Evolutionary conservation across 352 stramenopile species (phyloP).

Genomic region (Elongisporangium prolatum): DNA sequence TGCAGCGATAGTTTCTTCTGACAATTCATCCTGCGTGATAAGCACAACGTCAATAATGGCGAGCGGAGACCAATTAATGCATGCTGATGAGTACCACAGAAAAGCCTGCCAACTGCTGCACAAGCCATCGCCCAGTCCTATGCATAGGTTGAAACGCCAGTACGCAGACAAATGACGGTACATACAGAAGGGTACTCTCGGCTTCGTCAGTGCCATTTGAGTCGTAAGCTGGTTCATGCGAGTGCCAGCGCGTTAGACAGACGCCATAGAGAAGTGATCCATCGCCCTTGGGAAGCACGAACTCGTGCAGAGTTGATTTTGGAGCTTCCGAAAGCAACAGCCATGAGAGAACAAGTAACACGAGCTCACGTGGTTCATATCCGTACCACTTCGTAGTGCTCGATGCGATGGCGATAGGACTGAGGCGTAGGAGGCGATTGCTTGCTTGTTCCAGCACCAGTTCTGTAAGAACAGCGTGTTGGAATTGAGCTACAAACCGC

Average conservation of each 20-base stretch:
- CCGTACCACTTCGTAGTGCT: slow-evolving; percentile 8
- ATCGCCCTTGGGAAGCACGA: slow-evolving; percentile 20
- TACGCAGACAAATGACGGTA: slow-evolving; percentile 11
- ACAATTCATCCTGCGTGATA: slow-evolving; percentile 13
- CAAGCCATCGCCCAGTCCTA: slow-evolving; percentile 15
- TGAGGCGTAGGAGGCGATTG: slow-evolving; percentile 1
- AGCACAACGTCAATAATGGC: slow-evolving; percentile 1
- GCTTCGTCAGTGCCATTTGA: not conserved
- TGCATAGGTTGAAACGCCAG: slow-evolving; percentile 18
- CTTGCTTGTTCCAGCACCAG: slow-evolving; percentile 37
- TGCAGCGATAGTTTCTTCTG: slow-evolving; percentile 9
- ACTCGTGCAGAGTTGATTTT: slow-evolving; percentile 32
- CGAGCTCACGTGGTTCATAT: no score
- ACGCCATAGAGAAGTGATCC: slow-evolving; percentile 23
- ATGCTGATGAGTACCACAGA: slow-evolving; percentile 9
- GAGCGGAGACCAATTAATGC: not conserved
- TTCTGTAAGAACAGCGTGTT: slow-evolving; percentile 25
- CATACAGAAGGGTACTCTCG: not conserved
- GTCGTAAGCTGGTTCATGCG: slow-evolving; percentile 3
- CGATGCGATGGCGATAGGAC: slow-evolving; percentile 21
- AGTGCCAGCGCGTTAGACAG: slow-evolving; percentile 31
- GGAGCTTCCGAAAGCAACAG: slow-evolving; percentile 11
- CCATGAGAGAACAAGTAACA: not conserved
- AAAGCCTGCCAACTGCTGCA: slow-evolving; percentile 20
- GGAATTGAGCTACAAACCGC: no score